A percentile compares a stretch with the other conserved stretches of the same genome.
These are phyloP conservation scores for Apophysomyces ossiformis DNA, from an alignment of 371 early-diverging fungal genomes.

Conservation along the genomic window DNA sequence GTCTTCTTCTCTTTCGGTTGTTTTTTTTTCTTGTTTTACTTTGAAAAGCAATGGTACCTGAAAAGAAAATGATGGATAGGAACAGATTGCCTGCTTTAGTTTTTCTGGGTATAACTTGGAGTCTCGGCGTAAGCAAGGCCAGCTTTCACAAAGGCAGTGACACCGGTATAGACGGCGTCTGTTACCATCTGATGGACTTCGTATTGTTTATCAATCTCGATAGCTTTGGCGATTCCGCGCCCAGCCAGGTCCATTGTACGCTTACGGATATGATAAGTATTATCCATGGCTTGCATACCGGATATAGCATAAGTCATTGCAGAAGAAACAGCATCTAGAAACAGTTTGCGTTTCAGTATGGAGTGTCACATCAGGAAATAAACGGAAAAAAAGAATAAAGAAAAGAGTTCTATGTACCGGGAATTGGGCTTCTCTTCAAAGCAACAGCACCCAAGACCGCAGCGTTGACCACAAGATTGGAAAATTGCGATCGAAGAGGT, in stretches of 20 bases:
- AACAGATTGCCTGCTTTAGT: neutral
- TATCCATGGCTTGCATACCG: conserved; percentile 51
- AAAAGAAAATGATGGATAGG: neutral
- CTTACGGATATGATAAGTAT: conserved; percentile 55
- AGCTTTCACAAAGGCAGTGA: conserved; percentile 62
- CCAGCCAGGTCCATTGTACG: conserved; percentile 58
- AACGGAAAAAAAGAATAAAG: neutral
- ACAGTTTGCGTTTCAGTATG: neutral
- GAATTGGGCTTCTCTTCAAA: conserved; percentile 71
- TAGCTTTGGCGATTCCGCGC: conserved; percentile 48
- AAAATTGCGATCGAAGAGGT: conserved; percentile 31
- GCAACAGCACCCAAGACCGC: conserved; percentile 61
- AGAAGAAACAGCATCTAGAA: conserved; percentile 46
- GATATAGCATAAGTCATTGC: conserved; percentile 47
- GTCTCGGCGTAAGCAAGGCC: conserved; percentile 66
- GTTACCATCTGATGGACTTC: conserved; percentile 62
- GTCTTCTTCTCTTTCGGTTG: neutral
- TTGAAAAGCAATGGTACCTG: neutral
- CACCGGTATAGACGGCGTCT: conserved; percentile 52
- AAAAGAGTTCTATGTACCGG: conserved; percentile 29
- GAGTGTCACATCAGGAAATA: neutral
- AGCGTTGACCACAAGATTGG: conserved; percentile 53
- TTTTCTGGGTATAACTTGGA: conserved; percentile 35
- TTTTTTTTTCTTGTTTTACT: neutral
- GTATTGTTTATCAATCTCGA: conserved; percentile 63